phyloP scores from a whole-genome alignment of 225 moss, liverwort and hornwort species.

The Physcomitrellopsis africana region DNA sequence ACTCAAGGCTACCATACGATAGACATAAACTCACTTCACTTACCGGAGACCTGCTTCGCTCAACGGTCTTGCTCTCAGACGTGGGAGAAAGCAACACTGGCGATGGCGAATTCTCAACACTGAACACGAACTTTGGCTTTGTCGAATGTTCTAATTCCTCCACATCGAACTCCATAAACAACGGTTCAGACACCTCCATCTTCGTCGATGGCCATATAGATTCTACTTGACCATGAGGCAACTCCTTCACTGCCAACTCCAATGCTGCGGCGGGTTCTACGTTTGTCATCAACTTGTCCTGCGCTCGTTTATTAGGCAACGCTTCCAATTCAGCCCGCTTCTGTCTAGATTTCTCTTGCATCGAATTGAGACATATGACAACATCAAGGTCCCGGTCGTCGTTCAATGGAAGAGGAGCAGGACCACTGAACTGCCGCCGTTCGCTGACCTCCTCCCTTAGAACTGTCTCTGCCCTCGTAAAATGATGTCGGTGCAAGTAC shows the following conservation, averaged over 20 bases:
- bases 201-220: slow-evolving; percentile 26
- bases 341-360: slow-evolving; percentile 62
- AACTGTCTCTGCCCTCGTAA: slow-evolving; percentile 77
- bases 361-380: slow-evolving; percentile 49
- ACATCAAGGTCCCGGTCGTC: slow-evolving; percentile 71
- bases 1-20: slow-evolving; percentile 15
- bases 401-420: slow-evolving; percentile 47
- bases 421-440: slow-evolving; percentile 57
- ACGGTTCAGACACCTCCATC: slow-evolving; percentile 46
- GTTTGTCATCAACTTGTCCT: slow-evolving; percentile 46
- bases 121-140: slow-evolving; percentile 35
- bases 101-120: slow-evolving; percentile 38
- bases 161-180: slow-evolving; percentile 62
- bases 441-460: slow-evolving; percentile 78
- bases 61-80: slow-evolving; percentile 40
- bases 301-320: slow-evolving; percentile 38
- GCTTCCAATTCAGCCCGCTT: slow-evolving; percentile 39
- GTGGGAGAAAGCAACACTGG: slow-evolving; percentile 27
- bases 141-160: slow-evolving; percentile 46
- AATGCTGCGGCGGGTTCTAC: slow-evolving; percentile 29
- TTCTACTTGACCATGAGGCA: slow-evolving; percentile 26
- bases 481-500: slow-evolving; percentile 77
- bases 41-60: slow-evolving; percentile 55
- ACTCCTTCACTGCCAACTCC: slow-evolving; percentile 30
- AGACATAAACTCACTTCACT: slow-evolving; percentile 22